Evolutionary conservation across 257 asterid species (phyloP), one percentile per base, ranked within the genome.

Genomic region (Lavandula angustifolia): DNA sequence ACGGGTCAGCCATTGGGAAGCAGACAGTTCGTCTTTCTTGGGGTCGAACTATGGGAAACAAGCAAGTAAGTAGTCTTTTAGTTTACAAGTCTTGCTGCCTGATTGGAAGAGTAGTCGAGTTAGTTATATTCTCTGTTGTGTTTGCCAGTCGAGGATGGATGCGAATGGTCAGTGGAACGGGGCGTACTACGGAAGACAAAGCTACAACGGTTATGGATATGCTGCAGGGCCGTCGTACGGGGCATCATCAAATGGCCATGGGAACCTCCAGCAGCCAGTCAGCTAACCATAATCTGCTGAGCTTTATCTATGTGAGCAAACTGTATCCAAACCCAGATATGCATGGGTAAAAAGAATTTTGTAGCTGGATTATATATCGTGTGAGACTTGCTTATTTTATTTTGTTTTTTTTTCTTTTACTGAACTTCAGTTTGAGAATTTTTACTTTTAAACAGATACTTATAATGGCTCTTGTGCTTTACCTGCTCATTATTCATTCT

Each of bases 11-110:
- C 27, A 84, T 87, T 5, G 92, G 95, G 54, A 84, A 84, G 83
- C 91, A 84, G 78, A 82, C 89, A 33, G 95, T 87, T 67, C 92
- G 95, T 57, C 95, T 87, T 51, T 87, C 95, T 59, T 87, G 92
- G 92, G 95, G 95, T 33, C 82, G 89, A 33, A 87, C 77, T 74
- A 80, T 84, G 77, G 85, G 87, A 54, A 77, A 84, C 78, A 87
- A 77, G 79, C 91, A 87, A 86, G 95, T 84, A 76, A 8, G 16
- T 54, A 8, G 16, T 54, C 37, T 51, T 48, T 50, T 47, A n/a
- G 46, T 37, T 54, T 49, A 55, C 16, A 38, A 22, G 9, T 62
- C 18, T 50, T 49, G 52, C 31, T 49, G 18, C 31, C 59, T 64
- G 57, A 66, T 35, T 42, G 40, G 22, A 22, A 22, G 27, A 48